Base-by-base conservation (phyloP, 2,329 filamentous ascomycete genomes). In the Metarhizium robertsii region DNA sequence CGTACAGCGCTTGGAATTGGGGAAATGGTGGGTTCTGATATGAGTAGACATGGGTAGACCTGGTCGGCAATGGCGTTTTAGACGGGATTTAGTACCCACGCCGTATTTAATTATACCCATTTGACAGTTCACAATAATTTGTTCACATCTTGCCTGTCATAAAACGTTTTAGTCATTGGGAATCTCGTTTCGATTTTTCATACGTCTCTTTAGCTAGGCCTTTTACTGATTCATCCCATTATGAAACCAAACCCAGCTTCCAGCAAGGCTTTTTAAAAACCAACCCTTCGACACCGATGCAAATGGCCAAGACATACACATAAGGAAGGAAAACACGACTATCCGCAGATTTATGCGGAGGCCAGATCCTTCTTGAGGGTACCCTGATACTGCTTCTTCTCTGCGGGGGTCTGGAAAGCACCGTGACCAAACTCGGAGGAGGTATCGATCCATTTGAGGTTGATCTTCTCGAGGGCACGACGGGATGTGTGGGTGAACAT, bases 401-500 rank as follows among this genome's bases (percentile, higher is more conserved):
- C 94, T 73, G 89, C 88, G 65, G 87, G 81, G 63, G 94, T 99
- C 84, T 99, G 94, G 90, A 95, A 99, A 71, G 91, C 92, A 86
- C 94, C 94, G 83, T 99, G 94, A 79, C 94, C 94, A 78, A 99
- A 99, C 85, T 99, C 95, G 81, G 92, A 96, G 61, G 92, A 96
- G 69, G 94, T 99, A 73, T 99, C 94, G 88, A 99, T 99, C 94
- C 94, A 99, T 82, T 99, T 99, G 82, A 99, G 89, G 73, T 92
- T 90, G 76, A 97, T 89, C 90, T 99, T 97, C 88, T 99, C 94
- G 72, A 96, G 84, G 56, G 94, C 90, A 76, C 87, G 91, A 75
- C 94, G 85, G 73, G 88, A 96, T 68, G 92, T 97, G 85, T 99
- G 94, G 61, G 81, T 83, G 85, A 94, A 97, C 85, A 99, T 94